A percentile compares a stretch with the other conserved stretches of the same genome.
Evolutionary conservation across 2,329 filamentous ascomycete genomes (phyloP).

Genomic region (Meredithiella fracta): DNA sequence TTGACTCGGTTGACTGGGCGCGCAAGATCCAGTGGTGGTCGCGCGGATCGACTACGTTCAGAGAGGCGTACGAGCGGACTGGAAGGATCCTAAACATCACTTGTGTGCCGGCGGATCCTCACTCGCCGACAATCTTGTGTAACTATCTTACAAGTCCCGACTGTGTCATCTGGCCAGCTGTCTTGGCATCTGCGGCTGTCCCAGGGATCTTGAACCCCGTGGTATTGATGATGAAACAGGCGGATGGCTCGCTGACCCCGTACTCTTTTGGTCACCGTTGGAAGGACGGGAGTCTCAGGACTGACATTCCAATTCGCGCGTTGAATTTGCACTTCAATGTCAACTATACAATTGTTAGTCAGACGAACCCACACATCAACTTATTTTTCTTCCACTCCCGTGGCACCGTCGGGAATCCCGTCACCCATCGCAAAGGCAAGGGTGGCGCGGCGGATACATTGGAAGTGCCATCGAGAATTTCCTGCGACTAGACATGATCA

Average conservation of each 20-base stretch:
- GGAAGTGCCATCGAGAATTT: conserved; percentile 87
- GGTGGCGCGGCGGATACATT: conserved; percentile 95
- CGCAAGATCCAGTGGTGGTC: conserved; percentile 76
- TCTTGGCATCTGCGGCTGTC: conserved; percentile 85
- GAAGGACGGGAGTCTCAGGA: conserved; percentile 91
- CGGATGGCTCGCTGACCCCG: conserved; percentile 59
- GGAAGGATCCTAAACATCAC: conserved; percentile 90
- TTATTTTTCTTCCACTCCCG: conserved; percentile 96
- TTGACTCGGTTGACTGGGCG: conserved; percentile 89
- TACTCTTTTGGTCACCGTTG: conserved; percentile 98
- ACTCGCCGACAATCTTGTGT: conserved; percentile 78
- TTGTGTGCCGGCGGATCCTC: conserved; percentile 88
- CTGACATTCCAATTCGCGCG: conserved; percentile 86
- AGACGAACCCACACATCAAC: conserved; percentile 95
- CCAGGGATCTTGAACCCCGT: conserved; percentile 91
- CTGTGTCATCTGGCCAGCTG: conserved; percentile 96
- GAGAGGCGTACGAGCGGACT: conserved; percentile 84
- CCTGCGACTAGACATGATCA: conserved; percentile 88
- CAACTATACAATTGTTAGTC: conserved; percentile 78
- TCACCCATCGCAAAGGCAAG: conserved; percentile 80
- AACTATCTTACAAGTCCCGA: conserved; percentile 93
- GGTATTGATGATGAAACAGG: conserved; percentile 78
- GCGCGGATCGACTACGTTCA: conserved; percentile 79
- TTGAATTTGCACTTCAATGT: conserved; percentile 96
- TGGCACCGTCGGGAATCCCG: conserved; percentile 78